phyloP scores from a whole-genome alignment of 352 stramenopile species.

The Globisporangium polare region DNA sequence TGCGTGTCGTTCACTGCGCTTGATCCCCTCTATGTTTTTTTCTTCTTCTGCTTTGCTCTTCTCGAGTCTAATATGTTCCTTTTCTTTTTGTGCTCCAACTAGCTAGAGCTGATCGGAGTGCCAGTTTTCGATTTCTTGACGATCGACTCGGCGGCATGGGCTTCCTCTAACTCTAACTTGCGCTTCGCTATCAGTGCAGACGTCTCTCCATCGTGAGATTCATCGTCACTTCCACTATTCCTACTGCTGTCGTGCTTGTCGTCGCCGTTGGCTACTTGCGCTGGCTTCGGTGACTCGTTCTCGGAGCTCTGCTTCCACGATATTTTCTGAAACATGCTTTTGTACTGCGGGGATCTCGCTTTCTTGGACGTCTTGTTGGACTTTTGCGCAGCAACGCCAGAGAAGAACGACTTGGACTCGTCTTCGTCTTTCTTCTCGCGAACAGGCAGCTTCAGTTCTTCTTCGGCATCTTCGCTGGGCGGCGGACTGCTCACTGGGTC shows the following conservation, averaged over 20 bases:
- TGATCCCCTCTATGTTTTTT: conserved; percentile 16
- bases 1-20: conserved; percentile 5
- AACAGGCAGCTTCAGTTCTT: conserved; percentile 61
- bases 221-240: conserved; percentile 25
- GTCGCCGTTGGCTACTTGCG: conserved; percentile 11
- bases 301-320: conserved; percentile 45
- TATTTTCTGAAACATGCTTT: conserved; percentile 79
- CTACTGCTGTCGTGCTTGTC: conserved; percentile 19
- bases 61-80: conserved; percentile 6
- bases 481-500: conserved; percentile 15
- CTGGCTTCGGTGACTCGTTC: conserved; percentile 17
- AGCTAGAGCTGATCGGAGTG: conserved; percentile 69
- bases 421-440: conserved; percentile 55
- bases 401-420: conserved; percentile 44
- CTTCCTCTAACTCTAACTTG: conserved; percentile 59
- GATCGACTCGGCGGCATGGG: conserved; percentile 44
- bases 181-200: conserved; percentile 40
- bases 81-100: conserved; percentile 13
- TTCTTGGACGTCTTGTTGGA: conserved; percentile 32
- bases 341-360: conserved; percentile 50
- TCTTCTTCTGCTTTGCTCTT: no score
- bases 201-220: conserved; percentile 17
- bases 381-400: conserved; percentile 39
- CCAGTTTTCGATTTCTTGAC: conserved; percentile 73
- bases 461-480: conserved; percentile 26